Base-by-base conservation (phyloP, 495 filamentous ascomycete genomes). In the Amphirosellinia nigrospora region DNA sequence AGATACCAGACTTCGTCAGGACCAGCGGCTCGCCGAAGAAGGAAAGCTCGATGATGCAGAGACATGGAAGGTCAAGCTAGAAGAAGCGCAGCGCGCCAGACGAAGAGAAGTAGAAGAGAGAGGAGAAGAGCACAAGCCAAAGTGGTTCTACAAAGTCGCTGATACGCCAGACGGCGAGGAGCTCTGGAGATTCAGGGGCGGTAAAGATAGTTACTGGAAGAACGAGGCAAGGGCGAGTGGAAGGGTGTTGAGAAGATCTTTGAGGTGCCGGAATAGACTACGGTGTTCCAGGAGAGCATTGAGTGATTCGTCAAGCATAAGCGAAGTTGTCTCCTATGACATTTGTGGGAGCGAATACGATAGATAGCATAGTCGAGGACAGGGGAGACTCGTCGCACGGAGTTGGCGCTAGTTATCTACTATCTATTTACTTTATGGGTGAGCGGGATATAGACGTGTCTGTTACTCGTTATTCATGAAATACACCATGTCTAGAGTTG, bases 201-300 rank as follows among this genome's bases (percentile, higher is more conserved):
- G 93, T 8, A 92, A 89, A 78, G 93, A 94, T 19, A 90, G 91
- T 34, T 98, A 98, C 81, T 98, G 94, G 96, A 97, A 73, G 90
- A 93, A 80, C 86, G 96, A 70, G 84, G 77, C 0, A 87, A 80
- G 72, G 90, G 90, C 2, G 82, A 81, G 28, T 98, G 93, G 93
- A 80, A 80, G 11, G 89, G 89, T 21, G 86, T 95, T 55, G 83
- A 88, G 69, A 86, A 90, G 73, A 87, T 98, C 56, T 96, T 97
- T 46, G 76, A 78, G 0, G 74, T 64, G 1, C 52, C 66, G 34
- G 21, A 71, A 32, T 72, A 66, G 53, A 19, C 13, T 32, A 19
- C 58, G 9, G 11, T 28, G 9, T 7, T 39, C 30, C 11, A 4
- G 19, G 8, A 53, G 46, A 53, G 32, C 30, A n/a, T 64, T 64